phyloP scores from a whole-genome alignment of 106 monocot genomes.

The Cymbidium sinense region DNA sequence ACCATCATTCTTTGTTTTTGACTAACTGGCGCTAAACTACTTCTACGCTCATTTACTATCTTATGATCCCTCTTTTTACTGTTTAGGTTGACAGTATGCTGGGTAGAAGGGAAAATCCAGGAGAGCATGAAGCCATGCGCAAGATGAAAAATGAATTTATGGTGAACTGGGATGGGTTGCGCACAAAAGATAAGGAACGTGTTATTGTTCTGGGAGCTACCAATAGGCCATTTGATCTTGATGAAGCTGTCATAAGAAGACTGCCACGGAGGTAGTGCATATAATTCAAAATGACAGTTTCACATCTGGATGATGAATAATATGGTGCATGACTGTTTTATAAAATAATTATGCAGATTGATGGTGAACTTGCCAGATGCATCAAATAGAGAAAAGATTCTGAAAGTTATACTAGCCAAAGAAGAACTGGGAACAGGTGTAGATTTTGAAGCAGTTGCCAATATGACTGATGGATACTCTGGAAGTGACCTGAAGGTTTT shows the following conservation, averaged over 20 bases:
- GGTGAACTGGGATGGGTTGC: constrained; percentile 90
- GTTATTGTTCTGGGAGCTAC: constrained; percentile 85
- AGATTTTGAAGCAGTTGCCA: constrained; percentile 69
- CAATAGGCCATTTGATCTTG: constrained; percentile 88
- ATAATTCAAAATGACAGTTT: not conserved
- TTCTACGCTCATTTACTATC: not conserved
- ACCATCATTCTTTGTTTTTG: not conserved
- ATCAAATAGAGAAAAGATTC: constrained; percentile 67
- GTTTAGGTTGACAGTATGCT: constrained; percentile 84
- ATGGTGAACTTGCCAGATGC: constrained; percentile 83
- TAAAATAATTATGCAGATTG: constrained; percentile 35
- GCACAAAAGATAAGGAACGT: constrained; percentile 82
- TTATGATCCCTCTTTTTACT: not conserved
- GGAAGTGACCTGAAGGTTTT: constrained; percentile 94
- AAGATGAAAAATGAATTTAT: constrained; percentile 98
- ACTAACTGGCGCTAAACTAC: not conserved
- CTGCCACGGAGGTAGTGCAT: constrained; percentile 61
- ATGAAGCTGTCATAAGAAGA: constrained; percentile 89
- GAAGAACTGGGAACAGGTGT: constrained; percentile 61
- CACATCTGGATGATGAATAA: not conserved
- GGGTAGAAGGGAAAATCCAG: constrained; percentile 81
- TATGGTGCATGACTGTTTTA: not conserved
- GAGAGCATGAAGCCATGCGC: constrained; percentile 87
- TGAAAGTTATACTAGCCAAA: constrained; percentile 77
- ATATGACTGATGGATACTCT: constrained; percentile 94